Percentiles rank a stretch among this genome's conserved stretches.
These are phyloP conservation scores for Cryomyces minteri DNA, from an alignment of 495 filamentous ascomycete genomes.

Conservation along the genomic window DNA sequence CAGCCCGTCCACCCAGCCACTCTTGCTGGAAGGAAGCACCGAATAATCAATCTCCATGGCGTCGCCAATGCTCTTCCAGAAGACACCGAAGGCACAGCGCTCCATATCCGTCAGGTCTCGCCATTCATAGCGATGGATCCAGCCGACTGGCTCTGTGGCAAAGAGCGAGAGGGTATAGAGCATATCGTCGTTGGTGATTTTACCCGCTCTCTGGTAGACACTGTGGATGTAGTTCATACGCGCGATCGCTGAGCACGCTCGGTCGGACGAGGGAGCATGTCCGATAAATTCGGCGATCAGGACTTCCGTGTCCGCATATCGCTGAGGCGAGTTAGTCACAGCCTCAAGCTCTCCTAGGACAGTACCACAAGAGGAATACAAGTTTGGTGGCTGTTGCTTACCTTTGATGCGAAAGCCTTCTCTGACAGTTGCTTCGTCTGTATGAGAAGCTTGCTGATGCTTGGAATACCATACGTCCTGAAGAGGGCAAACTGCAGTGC, in stretches of 20 bases:
- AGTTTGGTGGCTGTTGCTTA: not conserved
- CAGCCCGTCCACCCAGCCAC: slow-evolving; percentile 39
- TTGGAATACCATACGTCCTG: slow-evolving; percentile 49
- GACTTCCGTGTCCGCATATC: slow-evolving; percentile 43
- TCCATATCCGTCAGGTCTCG: slow-evolving; percentile 40
- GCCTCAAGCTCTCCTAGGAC: too few relatives aligned
- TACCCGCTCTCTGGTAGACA: slow-evolving; percentile 35
- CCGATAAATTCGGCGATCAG: slow-evolving; percentile 37
- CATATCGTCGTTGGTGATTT: slow-evolving; percentile 45
- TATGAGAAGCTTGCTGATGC: slow-evolving; percentile 37
- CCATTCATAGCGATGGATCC: slow-evolving; percentile 44
- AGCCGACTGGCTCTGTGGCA: slow-evolving; percentile 36
- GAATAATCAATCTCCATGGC: slow-evolving; percentile 37
- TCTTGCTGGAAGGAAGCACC: slow-evolving; percentile 13
- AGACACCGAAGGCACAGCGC: slow-evolving; percentile 42
- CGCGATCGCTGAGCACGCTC: slow-evolving; percentile 32
- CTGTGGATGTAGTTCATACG: slow-evolving; percentile 51
- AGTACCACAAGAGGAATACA: too few relatives aligned
- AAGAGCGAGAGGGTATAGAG: slow-evolving; percentile 51
- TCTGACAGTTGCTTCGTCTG: slow-evolving; percentile 39
- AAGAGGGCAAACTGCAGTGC: slow-evolving; percentile 48
- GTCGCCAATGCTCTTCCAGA: slow-evolving; percentile 48
- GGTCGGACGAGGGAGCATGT: slow-evolving; percentile 27
- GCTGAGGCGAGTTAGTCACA: slow-evolving; percentile 3
- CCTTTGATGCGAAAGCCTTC: slow-evolving; percentile 30